These are phyloP conservation scores for Zychaea mexicana DNA, from an alignment of 371 early-diverging fungal species.

Conservation along the genomic window DNA sequence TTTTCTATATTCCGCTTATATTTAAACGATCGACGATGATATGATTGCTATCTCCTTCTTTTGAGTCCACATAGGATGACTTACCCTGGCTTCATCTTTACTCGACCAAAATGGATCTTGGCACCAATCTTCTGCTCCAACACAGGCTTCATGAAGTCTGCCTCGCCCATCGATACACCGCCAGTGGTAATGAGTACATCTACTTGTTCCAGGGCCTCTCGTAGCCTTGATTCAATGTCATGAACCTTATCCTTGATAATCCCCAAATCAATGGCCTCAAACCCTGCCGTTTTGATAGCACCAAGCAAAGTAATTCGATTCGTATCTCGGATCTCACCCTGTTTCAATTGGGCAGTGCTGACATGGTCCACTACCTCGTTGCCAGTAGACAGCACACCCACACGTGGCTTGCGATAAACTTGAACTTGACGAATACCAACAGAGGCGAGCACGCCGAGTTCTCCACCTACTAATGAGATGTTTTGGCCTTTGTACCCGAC, in stretches of 20 bases:
- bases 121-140: constrained; percentile 78
- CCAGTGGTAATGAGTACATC: constrained; percentile 90
- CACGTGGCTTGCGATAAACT: constrained; percentile 69
- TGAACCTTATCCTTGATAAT: constrained; percentile 74
- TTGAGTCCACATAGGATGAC: not conserved
- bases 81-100: constrained; percentile 91
- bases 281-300: constrained; percentile 66
- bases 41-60: too few species aligned
- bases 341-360: constrained; percentile 43
- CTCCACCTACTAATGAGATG: constrained; percentile 75
- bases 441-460: constrained; percentile 80
- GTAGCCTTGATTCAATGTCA: constrained; percentile 50
- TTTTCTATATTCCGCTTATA: constrained; percentile 67
- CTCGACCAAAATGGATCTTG: constrained; percentile 84
- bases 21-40: too few species aligned
- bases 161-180: constrained; percentile 96
- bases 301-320: constrained; percentile 82
- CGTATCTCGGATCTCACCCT: constrained; percentile 81
- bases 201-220: constrained; percentile 56
- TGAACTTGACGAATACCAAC: constrained; percentile 70
- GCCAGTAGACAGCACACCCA: constrained; percentile 88
- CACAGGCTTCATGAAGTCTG: constrained; percentile 86
- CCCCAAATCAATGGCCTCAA: constrained; percentile 73
- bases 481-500: constrained; percentile 61
- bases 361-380: constrained; percentile 80